Base-by-base conservation (phyloP, 1,284 basidiomycete species). In the Mrakiaceae sp. region DNA sequence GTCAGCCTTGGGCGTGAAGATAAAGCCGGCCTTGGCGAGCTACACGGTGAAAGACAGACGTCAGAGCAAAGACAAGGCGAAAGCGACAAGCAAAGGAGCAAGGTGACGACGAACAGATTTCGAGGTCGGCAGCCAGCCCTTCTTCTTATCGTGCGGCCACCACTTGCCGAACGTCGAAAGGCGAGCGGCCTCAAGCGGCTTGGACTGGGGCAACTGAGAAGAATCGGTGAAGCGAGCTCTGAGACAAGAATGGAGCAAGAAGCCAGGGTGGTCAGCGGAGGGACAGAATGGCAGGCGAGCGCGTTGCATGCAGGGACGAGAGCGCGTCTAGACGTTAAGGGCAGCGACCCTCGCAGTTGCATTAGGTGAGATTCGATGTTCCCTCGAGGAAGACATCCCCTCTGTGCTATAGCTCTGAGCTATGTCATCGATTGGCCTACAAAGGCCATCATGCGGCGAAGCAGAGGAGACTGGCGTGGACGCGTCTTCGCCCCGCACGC, bases 1-100 rank as follows among this genome's bases (percentile, higher is more conserved):
- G 2, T 81, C 83, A 3, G 77, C 70, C 10, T 78, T 73, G 0
- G 88, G 87, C 1, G 83, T 84, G 70, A 81, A 89, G 0, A 88
- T 81, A 70, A 92, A 92, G 4, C 90, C 90, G 1, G 88, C 88
- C 69, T 82, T 82, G 0, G 90, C 87, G 81, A 93, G 85, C 90
- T 92, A 63, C 12, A 49, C 52, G 10, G 50, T 64, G n/a, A 54
- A 58, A 46, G 3, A 42, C 60, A 10, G n/a, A 43, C 43, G 16
- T 44, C 48, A 39, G 54, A 46, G 42, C 39, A 46, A 16, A 16
- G 51, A 16, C 9, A 14, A 27, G 51, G 10, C 2, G 40, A 16
- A 6, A n/a, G 61, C 11, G 27, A 39, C 40, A 6, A 48, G 9
- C 7, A 50, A 40, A 40, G 57, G 44, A 16, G 27, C 3, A 12